Evolutionary conservation across 2,329 filamentous ascomycete genomes (phyloP).

Genomic region (Alternaria longipes): DNA sequence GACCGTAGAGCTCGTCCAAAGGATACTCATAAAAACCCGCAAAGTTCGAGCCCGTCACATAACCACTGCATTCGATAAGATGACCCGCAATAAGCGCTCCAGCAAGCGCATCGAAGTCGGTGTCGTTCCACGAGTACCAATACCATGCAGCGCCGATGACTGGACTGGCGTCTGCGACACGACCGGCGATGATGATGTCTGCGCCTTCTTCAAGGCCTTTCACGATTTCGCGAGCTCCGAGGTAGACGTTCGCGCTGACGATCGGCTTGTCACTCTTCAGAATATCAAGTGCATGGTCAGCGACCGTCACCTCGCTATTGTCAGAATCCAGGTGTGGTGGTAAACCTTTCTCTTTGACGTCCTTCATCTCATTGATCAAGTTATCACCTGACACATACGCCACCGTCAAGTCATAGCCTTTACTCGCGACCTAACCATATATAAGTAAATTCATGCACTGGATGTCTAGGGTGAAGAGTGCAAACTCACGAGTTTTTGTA

Average conservation of each 20-base stretch:
- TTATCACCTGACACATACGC: conserved; percentile 60
- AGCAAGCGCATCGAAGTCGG: conserved; percentile 60
- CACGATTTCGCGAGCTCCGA: conserved; percentile 56
- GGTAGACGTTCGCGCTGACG: conserved; percentile 62
- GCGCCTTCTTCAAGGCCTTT: conserved; percentile 43
- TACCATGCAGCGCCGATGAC: conserved; percentile 64
- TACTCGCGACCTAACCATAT: conserved; percentile 43
- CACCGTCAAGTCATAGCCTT: conserved; percentile 52
- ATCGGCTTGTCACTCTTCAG: conserved; percentile 50
- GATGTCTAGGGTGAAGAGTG: not conserved
- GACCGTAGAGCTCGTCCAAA: conserved; percentile 54
- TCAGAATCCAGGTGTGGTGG: conserved; percentile 56
- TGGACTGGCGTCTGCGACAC: conserved; percentile 47
- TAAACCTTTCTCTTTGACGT: conserved; percentile 44
- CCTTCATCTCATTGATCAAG: conserved; percentile 48
- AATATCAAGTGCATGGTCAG: conserved; percentile 51
- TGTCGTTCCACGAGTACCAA: conserved; percentile 64
- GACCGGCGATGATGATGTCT: conserved; percentile 47
- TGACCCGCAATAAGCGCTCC: conserved; percentile 56
- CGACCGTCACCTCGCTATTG: conserved; percentile 50
- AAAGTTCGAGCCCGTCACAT: conserved; percentile 65
- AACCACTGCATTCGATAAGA: conserved; percentile 57
- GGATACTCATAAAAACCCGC: conserved; percentile 60
- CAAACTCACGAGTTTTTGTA: conserved; percentile 50
- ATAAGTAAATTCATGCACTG: not conserved